Base-by-base conservation (phyloP, 306 rosid species). In the Rosa multiflora region DNA sequence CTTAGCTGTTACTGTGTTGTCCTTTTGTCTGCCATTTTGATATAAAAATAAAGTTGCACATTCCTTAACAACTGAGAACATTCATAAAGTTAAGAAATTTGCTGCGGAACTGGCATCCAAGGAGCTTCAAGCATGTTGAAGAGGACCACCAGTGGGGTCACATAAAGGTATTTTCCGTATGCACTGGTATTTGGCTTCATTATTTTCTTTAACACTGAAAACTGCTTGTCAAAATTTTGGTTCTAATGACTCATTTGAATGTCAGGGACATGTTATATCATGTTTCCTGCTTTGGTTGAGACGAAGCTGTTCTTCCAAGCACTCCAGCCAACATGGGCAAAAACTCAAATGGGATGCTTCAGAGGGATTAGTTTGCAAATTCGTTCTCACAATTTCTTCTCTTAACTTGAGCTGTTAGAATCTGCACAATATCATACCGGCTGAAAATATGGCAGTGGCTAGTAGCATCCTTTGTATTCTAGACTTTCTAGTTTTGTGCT, bases 81-180 rank as follows among this genome's bases (percentile, higher is more conserved):
- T 95, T 56, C 83, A 74, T 76, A 89, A 88, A 85, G 88, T 91
- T 86, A 97, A 91, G 91, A 88, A 84, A 64, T 87, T 91, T 78
- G 92, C 95, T 52, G 82, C 89, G 62, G 79, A 82, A 73, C 75
- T 91, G 92, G 62, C 82, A 91, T 79, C 89, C 42, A 86, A 87
- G 83, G 87, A 79, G 90, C 78, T 91, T 74, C 87, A 74, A 76
- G 72, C 85, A 72, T 90, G 87, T 81, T 79, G 76, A 14, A 76
- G 80, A 66, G 72, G 70, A 15, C 72, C 78, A 68, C 72, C 37
- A 61, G 68, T 78, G 2, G 32, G 64, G 32, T 53, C 77, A 64
- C 40, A 76, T 47, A 29, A 63, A 84, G 88, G 96, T 83, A 78
- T 11, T 81, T 17, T 52, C 55, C 44, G n/a, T 39, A 67, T 20